Conservation (phyloP, 176 grass and related monocot species). For the Sorghum bicolor region DNA sequence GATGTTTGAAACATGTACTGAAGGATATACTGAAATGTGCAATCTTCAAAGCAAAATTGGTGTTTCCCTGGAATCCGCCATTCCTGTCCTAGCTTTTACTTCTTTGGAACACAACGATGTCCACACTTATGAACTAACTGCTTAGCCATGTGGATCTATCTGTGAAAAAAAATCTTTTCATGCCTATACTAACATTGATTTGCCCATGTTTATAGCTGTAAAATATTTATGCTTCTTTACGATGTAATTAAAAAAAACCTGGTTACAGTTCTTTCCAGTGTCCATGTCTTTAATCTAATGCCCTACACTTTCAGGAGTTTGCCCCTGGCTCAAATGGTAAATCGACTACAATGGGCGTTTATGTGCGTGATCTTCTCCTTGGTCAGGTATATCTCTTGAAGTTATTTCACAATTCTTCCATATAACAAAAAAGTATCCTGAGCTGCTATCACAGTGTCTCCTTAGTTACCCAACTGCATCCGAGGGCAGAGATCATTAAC, state of each 20-base stretch:
- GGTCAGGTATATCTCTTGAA: conserved; percentile 73
- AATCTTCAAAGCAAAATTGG: not conserved
- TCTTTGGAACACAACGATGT: not conserved
- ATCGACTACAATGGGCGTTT: conserved; percentile 91
- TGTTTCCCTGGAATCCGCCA: not conserved
- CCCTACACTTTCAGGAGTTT: conserved; percentile 60
- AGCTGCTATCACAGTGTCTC: conserved; percentile 13
- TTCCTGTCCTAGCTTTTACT: conserved; percentile 15
- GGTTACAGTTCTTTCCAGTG: not conserved
- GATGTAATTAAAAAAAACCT: not conserved
- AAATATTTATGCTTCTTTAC: conserved; percentile 4
- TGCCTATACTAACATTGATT: not conserved
- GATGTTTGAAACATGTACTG: not conserved
- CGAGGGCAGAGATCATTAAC: conserved; percentile 26
- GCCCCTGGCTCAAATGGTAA: conserved; percentile 87
- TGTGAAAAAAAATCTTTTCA: not conserved
- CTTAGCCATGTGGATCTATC: not conserved
- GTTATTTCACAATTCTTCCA: not conserved
- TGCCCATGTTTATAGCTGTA: not conserved
- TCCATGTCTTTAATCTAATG: not conserved
- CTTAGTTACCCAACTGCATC: conserved; percentile 30
- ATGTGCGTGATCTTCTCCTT: conserved; percentile 95
- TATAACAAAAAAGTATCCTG: conserved; percentile 3
- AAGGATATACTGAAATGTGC: not conserved
- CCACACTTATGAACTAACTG: not conserved